Conservation (phyloP, 306 rosid genomes). For the Cucumis sativus region DNA sequence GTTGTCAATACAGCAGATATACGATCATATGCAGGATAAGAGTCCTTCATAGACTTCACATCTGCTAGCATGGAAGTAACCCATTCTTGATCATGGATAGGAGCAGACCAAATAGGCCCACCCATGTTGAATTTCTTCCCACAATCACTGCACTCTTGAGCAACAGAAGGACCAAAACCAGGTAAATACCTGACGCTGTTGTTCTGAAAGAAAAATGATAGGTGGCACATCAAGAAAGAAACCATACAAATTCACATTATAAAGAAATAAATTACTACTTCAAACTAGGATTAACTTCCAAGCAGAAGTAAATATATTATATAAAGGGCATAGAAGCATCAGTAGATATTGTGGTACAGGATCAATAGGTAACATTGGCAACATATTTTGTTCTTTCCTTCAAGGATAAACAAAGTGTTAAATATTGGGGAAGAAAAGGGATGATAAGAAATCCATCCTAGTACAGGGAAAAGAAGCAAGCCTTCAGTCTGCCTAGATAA, state of each 20-base stretch:
- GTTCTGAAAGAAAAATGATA: slow-evolving; percentile 40
- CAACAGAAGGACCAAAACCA: slow-evolving; percentile 81
- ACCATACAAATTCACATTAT: background rate
- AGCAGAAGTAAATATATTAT: background rate
- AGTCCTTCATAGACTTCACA: slow-evolving; percentile 56
- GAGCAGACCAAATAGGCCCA: slow-evolving; percentile 97
- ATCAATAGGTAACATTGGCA: background rate
- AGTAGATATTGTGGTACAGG: background rate
- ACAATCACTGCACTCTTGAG: slow-evolving; percentile 82
- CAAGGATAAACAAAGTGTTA: background rate
- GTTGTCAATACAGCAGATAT: slow-evolving; percentile 83
- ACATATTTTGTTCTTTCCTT: background rate
- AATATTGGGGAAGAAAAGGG: background rate
- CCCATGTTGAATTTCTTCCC: slow-evolving; percentile 93
- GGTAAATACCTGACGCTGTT: slow-evolving; percentile 73
- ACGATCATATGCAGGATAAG: slow-evolving; percentile 80
- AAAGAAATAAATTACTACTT: background rate
- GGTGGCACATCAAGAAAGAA: slow-evolving; percentile 3
- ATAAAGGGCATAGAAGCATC: background rate
- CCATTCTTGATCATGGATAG: slow-evolving; percentile 95
- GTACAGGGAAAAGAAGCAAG: background rate
- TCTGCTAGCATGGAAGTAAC: slow-evolving; percentile 61
- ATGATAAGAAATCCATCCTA: background rate
- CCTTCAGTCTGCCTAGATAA: background rate
- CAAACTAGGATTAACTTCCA: background rate